phyloP scores from a whole-genome alignment of 495 filamentous ascomycete genomes.

The Pseudoneurospora amorphoporcata region DNA sequence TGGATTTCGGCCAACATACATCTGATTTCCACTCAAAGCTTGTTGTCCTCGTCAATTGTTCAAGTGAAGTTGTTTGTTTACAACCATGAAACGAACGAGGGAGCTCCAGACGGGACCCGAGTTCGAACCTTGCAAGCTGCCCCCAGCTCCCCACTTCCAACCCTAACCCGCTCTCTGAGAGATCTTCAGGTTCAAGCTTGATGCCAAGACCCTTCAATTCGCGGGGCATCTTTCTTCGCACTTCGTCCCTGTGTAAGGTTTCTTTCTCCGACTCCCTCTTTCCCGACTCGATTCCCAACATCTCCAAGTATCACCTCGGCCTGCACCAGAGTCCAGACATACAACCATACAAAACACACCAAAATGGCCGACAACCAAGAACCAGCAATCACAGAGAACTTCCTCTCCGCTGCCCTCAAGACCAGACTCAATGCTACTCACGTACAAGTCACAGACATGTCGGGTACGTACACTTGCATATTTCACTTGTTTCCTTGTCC shows the following conservation, averaged over 20 bases:
- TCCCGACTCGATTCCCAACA: background rate
- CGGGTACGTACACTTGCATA: slow-evolving; percentile 46
- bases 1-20: background rate
- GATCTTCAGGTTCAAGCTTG: background rate
- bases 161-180: background rate
- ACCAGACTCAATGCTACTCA: slow-evolving; percentile 67
- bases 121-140: background rate
- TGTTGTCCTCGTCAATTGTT: background rate
- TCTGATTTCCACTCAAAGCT: background rate
- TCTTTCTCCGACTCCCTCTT: background rate
- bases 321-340: background rate
- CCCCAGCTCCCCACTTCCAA: background rate
- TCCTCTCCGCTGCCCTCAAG: slow-evolving; percentile 56
- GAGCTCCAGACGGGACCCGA: background rate
- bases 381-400: slow-evolving; percentile 56
- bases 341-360: slow-evolving; percentile 12
- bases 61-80: background rate
- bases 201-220: background rate
- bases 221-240: background rate
- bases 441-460: slow-evolving; percentile 89
- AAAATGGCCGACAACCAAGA: slow-evolving; percentile 28
- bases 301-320: background rate
- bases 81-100: background rate
- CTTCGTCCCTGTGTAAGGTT: no score
- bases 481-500: background rate